Conservation (phyloP, 208 protist genomes). For the Trypanosoma congolense region DNA sequence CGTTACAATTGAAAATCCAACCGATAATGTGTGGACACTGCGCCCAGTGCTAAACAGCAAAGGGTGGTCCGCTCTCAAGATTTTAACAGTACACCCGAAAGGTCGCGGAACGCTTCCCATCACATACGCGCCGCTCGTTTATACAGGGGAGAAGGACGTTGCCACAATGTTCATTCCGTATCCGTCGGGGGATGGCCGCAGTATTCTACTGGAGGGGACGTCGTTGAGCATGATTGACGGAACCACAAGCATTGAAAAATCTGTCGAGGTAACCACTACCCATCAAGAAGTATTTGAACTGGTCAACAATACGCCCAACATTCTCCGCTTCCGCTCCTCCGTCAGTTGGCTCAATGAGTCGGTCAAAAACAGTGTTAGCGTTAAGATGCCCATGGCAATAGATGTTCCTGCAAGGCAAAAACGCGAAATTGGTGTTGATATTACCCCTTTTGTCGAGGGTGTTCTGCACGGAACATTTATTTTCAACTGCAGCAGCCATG, state of each 20-base stretch:
- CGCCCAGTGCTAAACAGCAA: constrained; percentile 80
- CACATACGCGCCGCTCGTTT: constrained; percentile 84
- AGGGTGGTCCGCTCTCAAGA: constrained; percentile 49
- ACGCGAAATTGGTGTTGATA: constrained; percentile 67
- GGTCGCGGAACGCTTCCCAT: constrained; percentile 56
- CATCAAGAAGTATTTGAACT: constrained; percentile 58
- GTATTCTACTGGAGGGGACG: constrained; percentile 76
- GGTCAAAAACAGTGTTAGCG: constrained; percentile 44
- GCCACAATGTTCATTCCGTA: constrained; percentile 91
- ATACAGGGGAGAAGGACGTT: constrained; percentile 56
- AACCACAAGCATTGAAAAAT: constrained; percentile 33
- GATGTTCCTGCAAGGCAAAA: constrained; percentile 80
- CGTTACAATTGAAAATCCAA: constrained; percentile 83
- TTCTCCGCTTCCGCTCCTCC: constrained; percentile 82
- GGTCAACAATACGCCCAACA: constrained; percentile 69
- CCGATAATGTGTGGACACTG: constrained; percentile 72
- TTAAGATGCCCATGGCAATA: constrained; percentile 64
- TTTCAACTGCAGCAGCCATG: constrained; percentile 54
- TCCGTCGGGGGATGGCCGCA: constrained; percentile 83
- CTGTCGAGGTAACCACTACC: constrained; percentile 40
- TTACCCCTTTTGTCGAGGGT: constrained; percentile 84
- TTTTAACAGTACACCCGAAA: constrained; percentile 77
- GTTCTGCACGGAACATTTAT: constrained; percentile 52
- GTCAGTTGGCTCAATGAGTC: constrained; percentile 63
- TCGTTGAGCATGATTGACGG: constrained; percentile 47